Evolutionary conservation across 2,329 filamentous ascomycete genomes (phyloP), one percentile per base, ranked within the genome.

Genomic region (Xylariaceae sp.): DNA sequence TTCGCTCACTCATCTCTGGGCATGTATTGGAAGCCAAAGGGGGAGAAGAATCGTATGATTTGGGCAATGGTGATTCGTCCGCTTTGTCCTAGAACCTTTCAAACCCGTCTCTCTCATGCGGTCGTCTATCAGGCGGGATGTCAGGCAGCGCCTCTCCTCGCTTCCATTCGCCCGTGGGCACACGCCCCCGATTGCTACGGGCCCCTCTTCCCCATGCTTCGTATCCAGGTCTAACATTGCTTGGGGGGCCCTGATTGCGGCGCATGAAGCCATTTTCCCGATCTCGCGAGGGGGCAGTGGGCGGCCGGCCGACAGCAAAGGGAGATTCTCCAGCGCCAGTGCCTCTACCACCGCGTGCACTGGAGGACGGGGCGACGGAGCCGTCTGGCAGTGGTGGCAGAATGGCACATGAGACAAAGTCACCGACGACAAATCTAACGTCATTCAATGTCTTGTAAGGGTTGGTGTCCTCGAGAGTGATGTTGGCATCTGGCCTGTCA

Each of bases 391-490:
- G 71, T 1, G 89, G 89, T 39, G 89, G 85, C 48, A 92, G 74
- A 52, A 96, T 84, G 5, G 89, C 88, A 66, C 89, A 92, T 50
- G 86, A 86, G 38, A 97, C 77, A 64, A 87, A 95, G 68, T 97
- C 92, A 1, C 92, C 92, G 54, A 94, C 86, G 11, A 96, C 86
- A 62, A 96, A 95, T 18, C 86, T 81, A 32, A 81, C 83, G 47
- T 95, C 89, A 35, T 76, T 76, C 31, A 97, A 71, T 9, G 88
- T 91, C 71, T 86, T 92, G 27, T 83, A 76, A 11, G 82, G 78
- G 27, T 89, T 71, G 4, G 68, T 66, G 19, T 71, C 69, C 2
- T 67, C 64, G 6, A 66, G 61, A 15, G 68, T 70, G 17, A 67
- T 61, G 44, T 70, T 68, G 32, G 69, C 69, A 10, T 73, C 69